Base-by-base conservation (phyloP, 352 stramenopile species). In the Globisporangium paroecandrum region DNA sequence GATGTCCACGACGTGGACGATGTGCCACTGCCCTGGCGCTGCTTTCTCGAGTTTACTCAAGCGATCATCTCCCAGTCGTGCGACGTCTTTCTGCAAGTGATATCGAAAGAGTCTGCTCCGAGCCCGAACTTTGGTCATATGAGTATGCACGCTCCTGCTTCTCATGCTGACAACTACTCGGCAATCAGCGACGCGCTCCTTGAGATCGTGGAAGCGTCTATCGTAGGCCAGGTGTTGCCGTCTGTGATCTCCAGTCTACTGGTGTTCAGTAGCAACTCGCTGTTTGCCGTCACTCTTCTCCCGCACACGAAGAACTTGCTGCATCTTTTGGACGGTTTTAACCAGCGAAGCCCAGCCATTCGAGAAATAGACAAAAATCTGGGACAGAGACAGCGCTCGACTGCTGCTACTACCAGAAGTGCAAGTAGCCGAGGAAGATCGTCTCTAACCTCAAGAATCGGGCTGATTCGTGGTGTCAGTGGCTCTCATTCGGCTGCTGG, bases 181-280 rank as follows among this genome's bases (percentile, higher is more conserved):
- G 5, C 22, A 7, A 49, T 69, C 43, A 27, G 66, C 15, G 15
- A 8, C 0, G 62, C 46, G 32, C 57, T 83, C 6, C 49, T 80
- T 10, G 71, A 69, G 5, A 34, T 70, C 1, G 56, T 86, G 0
- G 76, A 84, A 38, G 24, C 68, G 12, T 91, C 82, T 2, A 57
- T 93, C 2, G 76, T 92, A 32, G 81, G 77, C 5, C 72, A 81
- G 22, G 61, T 93, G 25, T 46, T 94, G 15, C 82, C 86, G 18
- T 69, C 82, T 1, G 51, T 93, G 18, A 53, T 83, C 32, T 75
- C 86, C 1, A 81, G 76, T 34, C 46, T 94, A 49, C 76, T 91
- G 25, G 72, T 87, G 32, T 93, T 93, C 47, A 82, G 66, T 46
- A 81, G 87, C 60, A 74, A 80, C 10, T 58, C 78, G 1, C 63